phyloP scores from a whole-genome alignment of 2,329 filamentous ascomycete genomes.

The Pezicula radicicola region DNA sequence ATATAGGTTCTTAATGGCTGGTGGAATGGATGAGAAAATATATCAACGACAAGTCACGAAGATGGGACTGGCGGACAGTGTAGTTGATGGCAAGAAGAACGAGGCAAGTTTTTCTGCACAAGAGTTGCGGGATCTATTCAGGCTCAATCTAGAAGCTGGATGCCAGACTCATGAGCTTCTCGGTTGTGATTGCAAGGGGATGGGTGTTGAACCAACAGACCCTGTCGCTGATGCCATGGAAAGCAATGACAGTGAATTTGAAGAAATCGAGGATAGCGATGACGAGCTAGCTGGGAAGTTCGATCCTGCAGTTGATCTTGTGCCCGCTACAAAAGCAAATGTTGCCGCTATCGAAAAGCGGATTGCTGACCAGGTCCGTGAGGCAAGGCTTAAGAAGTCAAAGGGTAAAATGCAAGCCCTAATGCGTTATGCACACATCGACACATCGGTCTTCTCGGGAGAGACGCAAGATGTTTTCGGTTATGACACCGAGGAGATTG shows the following conservation, averaged over 20 bases:
- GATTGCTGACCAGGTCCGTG: constrained; percentile 30
- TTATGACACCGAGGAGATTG: constrained; percentile 30
- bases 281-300: constrained; percentile 16
- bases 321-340: constrained; percentile 41
- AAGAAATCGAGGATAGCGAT: constrained; percentile 26
- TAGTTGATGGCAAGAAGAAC: constrained; percentile 64
- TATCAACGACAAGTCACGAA: constrained; percentile 72
- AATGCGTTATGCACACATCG: constrained; percentile 53
- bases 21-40: constrained; percentile 71
- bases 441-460: constrained; percentile 34
- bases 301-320: constrained; percentile 18
- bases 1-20: constrained; percentile 66
- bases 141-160: constrained; percentile 54
- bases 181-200: constrained; percentile 58
- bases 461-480: constrained; percentile 28
- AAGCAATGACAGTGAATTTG: constrained; percentile 12
- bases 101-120: constrained; percentile 61
- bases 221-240: background rate
- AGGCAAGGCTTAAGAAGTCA: constrained; percentile 26
- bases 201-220: constrained; percentile 31
- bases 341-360: constrained; percentile 40
- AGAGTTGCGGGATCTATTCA: constrained; percentile 66
- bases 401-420: constrained; percentile 42
- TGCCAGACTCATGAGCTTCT: constrained; percentile 70
- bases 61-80: constrained; percentile 65